Conservation (phyloP, 2,329 filamentous ascomycete genomes). For the Cladosporium velox region DNA sequence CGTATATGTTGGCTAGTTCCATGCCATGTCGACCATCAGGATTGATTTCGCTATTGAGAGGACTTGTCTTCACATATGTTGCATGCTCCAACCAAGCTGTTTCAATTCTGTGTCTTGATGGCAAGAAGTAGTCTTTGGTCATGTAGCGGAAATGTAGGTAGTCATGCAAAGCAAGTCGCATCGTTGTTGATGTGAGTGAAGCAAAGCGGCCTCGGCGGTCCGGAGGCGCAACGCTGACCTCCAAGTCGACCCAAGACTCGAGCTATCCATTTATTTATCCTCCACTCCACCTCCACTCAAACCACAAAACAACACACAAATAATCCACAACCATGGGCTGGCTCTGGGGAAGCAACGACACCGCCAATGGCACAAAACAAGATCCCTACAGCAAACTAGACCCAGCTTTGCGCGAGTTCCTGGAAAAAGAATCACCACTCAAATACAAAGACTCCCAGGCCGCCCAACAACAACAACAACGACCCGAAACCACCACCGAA, state of each 20-base stretch:
- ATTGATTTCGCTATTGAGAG: background rate
- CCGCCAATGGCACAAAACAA: slow-evolving; percentile 41
- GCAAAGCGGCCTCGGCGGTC: background rate
- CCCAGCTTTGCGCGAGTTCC: slow-evolving; percentile 78
- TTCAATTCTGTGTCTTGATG: background rate
- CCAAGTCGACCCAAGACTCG: background rate
- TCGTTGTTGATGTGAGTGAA: background rate
- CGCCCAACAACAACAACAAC: slow-evolving; percentile 12
- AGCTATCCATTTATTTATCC: background rate
- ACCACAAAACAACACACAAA: background rate
- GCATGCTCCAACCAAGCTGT: background rate
- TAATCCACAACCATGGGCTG: slow-evolving; percentile 56
- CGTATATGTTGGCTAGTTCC: background rate
- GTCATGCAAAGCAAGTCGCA: background rate
- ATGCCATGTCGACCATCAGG: no score
- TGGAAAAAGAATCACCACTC: slow-evolving; percentile 77
- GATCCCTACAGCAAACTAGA: slow-evolving; percentile 76
- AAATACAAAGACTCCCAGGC: slow-evolving; percentile 55
- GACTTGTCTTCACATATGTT: background rate
- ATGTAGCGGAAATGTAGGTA: background rate
- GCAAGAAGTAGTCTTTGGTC: background rate
- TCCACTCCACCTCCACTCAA: background rate
- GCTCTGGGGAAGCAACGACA: slow-evolving; percentile 55
- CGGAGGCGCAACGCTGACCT: background rate
- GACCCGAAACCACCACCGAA: slow-evolving; percentile 17